These are phyloP conservation scores for Polygonum maritimum DNA, from an alignment of 148 eudicot genomes.

Conservation along the genomic window DNA sequence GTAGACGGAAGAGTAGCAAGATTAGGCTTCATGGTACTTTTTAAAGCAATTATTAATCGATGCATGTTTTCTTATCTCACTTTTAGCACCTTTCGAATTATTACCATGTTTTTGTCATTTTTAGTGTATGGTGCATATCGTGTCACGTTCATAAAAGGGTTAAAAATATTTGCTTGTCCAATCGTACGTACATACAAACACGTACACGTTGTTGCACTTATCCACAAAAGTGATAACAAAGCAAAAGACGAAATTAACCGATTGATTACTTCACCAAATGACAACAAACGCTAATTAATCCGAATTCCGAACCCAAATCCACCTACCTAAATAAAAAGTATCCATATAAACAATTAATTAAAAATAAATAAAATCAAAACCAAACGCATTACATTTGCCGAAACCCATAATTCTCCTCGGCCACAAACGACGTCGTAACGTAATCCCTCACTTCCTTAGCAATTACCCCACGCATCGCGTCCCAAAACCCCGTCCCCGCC, in stretches of 20 bases:
- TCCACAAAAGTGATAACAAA: too few relatives aligned
- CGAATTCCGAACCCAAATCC: too few relatives aligned
- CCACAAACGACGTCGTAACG: slow-evolving; percentile 40
- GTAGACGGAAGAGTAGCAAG: not conserved
- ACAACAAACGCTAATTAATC: not conserved
- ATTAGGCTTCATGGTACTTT: not conserved
- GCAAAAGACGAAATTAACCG: not conserved
- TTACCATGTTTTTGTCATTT: not conserved
- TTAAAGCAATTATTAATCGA: not conserved
- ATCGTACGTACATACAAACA: too few relatives aligned
- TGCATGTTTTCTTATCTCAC: not conserved
- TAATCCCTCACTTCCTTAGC: slow-evolving; percentile 63
- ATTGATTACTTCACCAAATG: not conserved
- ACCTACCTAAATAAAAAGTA: not conserved
- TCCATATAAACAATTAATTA: not conserved
- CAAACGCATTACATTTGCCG: not conserved
- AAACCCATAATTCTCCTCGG: not conserved
- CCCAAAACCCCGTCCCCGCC: slow-evolving; percentile 39
- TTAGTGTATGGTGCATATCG: not conserved
- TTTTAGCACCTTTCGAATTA: not conserved
- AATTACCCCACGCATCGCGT: slow-evolving; percentile 46
- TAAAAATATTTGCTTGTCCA: too few relatives aligned
- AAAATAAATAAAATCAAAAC: not conserved
- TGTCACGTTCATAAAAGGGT: not conserved
- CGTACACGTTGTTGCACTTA: too few relatives aligned